Conservation (phyloP, 305 asterid genomes). For the Solanum chacoense region DNA sequence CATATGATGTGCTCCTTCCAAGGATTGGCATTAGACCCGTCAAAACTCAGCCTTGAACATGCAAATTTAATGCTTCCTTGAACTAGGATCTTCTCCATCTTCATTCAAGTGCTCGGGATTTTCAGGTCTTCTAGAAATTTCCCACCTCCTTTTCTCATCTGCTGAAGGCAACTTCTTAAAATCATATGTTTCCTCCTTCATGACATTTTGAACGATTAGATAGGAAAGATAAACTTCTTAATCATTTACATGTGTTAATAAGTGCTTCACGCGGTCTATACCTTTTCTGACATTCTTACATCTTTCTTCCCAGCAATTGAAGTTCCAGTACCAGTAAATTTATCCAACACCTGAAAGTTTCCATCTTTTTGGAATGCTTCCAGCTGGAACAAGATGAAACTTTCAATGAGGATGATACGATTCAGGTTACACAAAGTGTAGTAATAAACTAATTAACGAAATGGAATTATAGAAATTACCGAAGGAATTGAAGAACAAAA, state of each 20-base stretch:
- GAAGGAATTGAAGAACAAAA: neutral
- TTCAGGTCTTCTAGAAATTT: conserved; percentile 26
- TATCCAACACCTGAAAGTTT: conserved; percentile 54
- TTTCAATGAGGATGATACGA: conserved; percentile 5
- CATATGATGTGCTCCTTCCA: neutral
- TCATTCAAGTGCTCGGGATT: conserved; percentile 28
- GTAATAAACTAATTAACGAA: neutral
- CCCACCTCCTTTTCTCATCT: conserved; percentile 34
- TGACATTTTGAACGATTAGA: conserved; percentile 8
- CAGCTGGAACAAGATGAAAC: conserved; percentile 40
- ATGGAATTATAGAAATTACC: neutral
- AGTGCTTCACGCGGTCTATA: conserved; percentile 11
- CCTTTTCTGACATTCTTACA: conserved; percentile 30
- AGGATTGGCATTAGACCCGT: neutral
- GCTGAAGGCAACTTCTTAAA: conserved; percentile 47
- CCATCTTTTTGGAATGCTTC: conserved; percentile 68
- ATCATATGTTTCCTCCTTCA: conserved; percentile 21
- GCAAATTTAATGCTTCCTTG: conserved; percentile 17
- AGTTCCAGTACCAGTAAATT: conserved; percentile 28
- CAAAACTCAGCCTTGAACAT: neutral
- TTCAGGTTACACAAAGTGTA: neutral
- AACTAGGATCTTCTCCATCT: conserved; percentile 32
- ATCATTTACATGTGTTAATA: neutral
- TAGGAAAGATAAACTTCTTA: neutral
- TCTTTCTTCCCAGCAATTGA: conserved; percentile 20